Conservation (phyloP, 108 stramenopile species). For the Cyclostephanos invisitatus region DNA sequence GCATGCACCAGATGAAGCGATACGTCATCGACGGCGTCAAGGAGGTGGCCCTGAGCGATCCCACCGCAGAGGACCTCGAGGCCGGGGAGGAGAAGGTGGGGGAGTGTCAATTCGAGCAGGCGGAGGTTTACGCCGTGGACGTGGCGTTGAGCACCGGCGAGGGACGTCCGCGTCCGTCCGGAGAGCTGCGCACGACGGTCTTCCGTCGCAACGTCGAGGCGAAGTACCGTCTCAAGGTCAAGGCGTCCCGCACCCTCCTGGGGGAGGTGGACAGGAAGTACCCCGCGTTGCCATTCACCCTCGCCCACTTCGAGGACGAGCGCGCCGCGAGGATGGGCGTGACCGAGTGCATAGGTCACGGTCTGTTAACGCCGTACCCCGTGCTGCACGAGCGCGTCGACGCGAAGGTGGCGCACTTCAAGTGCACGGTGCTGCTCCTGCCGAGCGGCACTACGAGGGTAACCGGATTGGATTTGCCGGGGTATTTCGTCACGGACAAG, state of each 20-base stretch:
- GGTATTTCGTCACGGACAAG: constrained; percentile 86
- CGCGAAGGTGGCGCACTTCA: constrained; percentile 95
- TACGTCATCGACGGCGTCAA: constrained; percentile 97
- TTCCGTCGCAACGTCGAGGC: constrained; percentile 97
- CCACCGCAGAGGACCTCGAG: constrained; percentile 76
- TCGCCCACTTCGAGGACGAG: constrained; percentile 95
- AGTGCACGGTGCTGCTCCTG: constrained; percentile 96
- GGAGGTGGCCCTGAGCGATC: constrained; percentile 86
- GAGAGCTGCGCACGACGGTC: constrained; percentile 91
- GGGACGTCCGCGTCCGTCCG: constrained; percentile 90
- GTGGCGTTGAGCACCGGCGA: constrained; percentile 97
- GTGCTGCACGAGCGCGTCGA: constrained; percentile 87
- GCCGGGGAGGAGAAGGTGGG: constrained; percentile 77
- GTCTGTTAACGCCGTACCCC: constrained; percentile 93
- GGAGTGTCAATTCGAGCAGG: constrained; percentile 84
- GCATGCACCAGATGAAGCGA: constrained; percentile 99
- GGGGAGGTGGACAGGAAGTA: constrained; percentile 93
- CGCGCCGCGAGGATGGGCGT: constrained; percentile 93
- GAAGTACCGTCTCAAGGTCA: constrained; percentile 96
- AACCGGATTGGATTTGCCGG: constrained; percentile 83
- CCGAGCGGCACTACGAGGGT: constrained; percentile 91
- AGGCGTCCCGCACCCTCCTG: constrained; percentile 86
- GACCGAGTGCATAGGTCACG: constrained; percentile 91
- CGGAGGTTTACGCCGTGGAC: constrained; percentile 96
- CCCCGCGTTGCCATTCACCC: constrained; percentile 96